Conservation (phyloP, 768 basidiomycete genomes). For the Strobilomyces confusus region DNA sequence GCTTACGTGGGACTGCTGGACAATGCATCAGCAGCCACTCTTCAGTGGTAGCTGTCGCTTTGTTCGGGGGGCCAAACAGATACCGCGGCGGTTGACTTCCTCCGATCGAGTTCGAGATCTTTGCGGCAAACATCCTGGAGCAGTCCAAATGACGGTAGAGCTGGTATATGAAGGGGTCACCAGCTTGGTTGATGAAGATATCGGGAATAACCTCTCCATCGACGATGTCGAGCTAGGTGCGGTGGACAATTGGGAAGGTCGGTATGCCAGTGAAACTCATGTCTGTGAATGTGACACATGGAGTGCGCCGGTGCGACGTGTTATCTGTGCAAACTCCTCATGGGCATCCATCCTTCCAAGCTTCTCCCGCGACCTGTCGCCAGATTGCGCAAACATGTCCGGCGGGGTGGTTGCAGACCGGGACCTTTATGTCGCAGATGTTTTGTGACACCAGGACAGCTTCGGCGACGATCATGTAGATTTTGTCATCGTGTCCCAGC, state of each 20-base stretch:
- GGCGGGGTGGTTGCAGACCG: conserved; percentile 37
- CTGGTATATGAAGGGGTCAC: conserved; percentile 55
- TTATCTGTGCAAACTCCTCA: conserved; percentile 35
- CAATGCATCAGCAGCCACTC: conserved; percentile 33
- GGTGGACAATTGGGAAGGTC: conserved; percentile 56
- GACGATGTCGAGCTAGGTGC: conserved; percentile 55
- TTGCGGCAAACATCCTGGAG: conserved; percentile 40
- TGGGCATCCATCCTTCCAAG: conserved; percentile 43
- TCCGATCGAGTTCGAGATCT: conserved; percentile 44
- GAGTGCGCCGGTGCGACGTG: conserved; percentile 30
- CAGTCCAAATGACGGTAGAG: conserved; percentile 56
- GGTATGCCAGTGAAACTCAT: conserved; percentile 56
- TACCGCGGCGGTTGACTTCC: conserved; percentile 47
- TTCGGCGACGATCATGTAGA: conserved; percentile 31
- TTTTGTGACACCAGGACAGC: conserved; percentile 35
- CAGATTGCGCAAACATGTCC: conserved; percentile 54
- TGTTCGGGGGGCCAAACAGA: conserved; percentile 39
- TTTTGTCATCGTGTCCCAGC: conserved; percentile 11
- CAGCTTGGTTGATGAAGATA: conserved; percentile 55
- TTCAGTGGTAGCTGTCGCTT: conserved; percentile 36
- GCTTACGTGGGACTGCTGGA: conserved; percentile 27
- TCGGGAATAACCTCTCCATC: conserved; percentile 46
- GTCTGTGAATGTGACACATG: conserved; percentile 55
- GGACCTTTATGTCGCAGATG: conserved; percentile 34
- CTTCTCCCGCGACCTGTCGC: conserved; percentile 45